Evolutionary conservation across 1,284 basidiomycete genomes (phyloP), one percentile per base, ranked within the genome.

Genomic region (Malassezia psittaci): DNA sequence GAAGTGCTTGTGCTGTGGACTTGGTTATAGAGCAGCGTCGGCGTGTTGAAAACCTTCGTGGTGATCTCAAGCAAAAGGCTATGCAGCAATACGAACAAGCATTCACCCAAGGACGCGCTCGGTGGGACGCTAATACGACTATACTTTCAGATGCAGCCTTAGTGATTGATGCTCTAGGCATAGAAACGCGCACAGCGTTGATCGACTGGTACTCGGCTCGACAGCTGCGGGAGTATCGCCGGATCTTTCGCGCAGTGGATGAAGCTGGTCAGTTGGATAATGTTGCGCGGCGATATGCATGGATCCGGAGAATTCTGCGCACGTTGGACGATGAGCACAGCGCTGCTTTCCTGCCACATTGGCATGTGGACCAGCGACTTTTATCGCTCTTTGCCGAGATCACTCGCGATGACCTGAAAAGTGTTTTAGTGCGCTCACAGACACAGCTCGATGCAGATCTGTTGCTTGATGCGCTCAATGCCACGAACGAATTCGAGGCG

Each of bases 181-280:
- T 54, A 11, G 66, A 71, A n/a, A 66, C 66, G 15, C 60, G 59
- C 42, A 76, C 77, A 36, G 83, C 87, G 50, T 81, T 96, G 49
- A 80, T 98, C 19, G 88, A 93, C 52, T 85, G 90, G 58, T 96
- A 96, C 71, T 85, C 88, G 41, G 83, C 85, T 11, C 81, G 91
- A 10, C 88, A 96, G 72, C 80, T 99, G 33, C 88, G 90, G 69
- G 94, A 98, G 75, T 99, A 99, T 72, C 84, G 91, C 11, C 85
- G 91, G 15, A 93, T 99, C 70, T 99, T 99, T 77, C 83, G 72
- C 12, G 66, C 69, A 2, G 68, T 66, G 3, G 71, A 73, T 52
- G 87, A 58, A 81, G 82, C 94, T 0, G 94, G 93, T 1, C 90
- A 96, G 73, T 80, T 99, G 42, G 94, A 99, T 77, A 99, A 99